Percentiles rank a stretch among this genome's conserved stretches.
Evolutionary conservation across 352 stramenopile species (phyloP).

Genomic region (Globisporangium abappressorium): DNA sequence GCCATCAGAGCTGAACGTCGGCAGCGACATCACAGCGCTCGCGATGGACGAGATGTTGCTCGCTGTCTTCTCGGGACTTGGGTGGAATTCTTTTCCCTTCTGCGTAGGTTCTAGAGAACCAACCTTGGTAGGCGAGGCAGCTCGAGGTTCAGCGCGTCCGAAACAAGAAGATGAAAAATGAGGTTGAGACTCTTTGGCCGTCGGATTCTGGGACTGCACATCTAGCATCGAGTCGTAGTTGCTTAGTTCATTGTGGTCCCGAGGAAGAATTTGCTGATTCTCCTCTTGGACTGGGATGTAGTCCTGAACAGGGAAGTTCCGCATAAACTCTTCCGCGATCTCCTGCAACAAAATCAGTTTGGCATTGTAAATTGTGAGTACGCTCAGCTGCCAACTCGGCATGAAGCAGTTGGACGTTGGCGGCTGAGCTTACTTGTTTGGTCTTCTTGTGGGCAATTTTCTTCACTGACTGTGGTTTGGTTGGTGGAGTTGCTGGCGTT

Average conservation of each 20-base stretch:
- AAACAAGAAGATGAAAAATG: neutral
- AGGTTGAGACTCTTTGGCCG: no score
- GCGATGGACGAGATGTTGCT: slow-evolving; percentile 36
- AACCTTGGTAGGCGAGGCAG: neutral
- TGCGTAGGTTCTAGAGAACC: neutral
- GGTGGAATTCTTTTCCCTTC: neutral
- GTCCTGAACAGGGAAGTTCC: slow-evolving; percentile 66
- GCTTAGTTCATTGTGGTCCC: neutral
- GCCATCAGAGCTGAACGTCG: slow-evolving; percentile 38
- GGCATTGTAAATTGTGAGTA: no score
- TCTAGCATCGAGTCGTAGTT: neutral
- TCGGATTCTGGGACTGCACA: no score
- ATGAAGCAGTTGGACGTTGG: no score
- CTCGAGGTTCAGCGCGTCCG: no score
- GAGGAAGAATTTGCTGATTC: neutral
- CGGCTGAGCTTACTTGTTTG: no score
- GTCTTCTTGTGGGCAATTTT: no score
- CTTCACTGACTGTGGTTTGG: no score
- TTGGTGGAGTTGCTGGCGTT: no score
- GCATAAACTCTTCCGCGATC: slow-evolving; percentile 61
- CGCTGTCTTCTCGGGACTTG: neutral
- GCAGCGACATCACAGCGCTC: slow-evolving; percentile 46
- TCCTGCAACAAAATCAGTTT: slow-evolving; percentile 10
- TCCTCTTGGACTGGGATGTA: slow-evolving; percentile 44
- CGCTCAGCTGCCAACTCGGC: no score